Conservation (phyloP, 2,329 filamentous ascomycete species). For the Periconia digitata region DNA sequence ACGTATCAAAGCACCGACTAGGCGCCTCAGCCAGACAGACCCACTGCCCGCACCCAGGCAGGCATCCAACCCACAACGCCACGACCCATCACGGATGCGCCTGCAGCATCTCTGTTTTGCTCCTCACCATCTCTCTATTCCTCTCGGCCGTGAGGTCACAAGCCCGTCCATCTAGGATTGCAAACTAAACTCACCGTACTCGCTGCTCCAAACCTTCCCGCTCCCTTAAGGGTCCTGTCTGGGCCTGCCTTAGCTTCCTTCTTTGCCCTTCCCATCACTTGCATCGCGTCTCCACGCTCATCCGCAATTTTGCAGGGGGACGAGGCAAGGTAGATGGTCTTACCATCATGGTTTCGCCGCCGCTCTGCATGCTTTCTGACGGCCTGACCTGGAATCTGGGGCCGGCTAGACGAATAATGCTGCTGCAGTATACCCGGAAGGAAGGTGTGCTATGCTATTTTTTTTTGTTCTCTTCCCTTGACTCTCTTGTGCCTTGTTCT, state of each 20-base stretch:
- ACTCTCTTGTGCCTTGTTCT: not conserved
- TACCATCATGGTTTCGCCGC: not conserved
- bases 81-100: not conserved
- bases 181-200: not conserved
- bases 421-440: not conserved
- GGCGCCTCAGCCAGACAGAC: not conserved
- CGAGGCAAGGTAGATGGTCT: not conserved
- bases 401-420: not conserved
- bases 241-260: no score
- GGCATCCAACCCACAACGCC: not conserved
- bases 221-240: not conserved
- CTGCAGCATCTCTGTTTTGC: no score
- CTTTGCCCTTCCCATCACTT: not conserved
- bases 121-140: not conserved
- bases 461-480: not conserved
- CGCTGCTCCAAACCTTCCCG: not conserved
- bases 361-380: not conserved
- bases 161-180: not conserved
- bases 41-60: not conserved
- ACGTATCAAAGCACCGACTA: not conserved
- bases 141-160: not conserved
- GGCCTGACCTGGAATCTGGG: conserved; percentile 3
- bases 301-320: no score
- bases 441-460: not conserved
- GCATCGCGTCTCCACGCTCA: not conserved